These are phyloP conservation scores for Schizophyllum commune DNA, from an alignment of 1,284 basidiomycete genomes.

Conservation along the genomic window DNA sequence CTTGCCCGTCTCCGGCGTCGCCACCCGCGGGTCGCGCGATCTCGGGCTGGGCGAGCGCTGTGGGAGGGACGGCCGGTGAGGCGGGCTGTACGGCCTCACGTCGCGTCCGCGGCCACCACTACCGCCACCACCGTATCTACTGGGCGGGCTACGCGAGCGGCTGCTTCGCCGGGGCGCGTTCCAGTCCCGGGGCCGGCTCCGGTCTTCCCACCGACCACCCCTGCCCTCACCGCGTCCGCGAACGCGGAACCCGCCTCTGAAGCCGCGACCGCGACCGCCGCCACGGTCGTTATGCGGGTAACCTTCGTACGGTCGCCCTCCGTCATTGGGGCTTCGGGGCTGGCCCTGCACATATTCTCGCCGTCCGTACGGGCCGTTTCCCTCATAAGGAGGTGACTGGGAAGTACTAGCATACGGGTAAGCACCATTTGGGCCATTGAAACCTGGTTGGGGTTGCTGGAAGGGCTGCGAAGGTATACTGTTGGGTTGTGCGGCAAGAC, in stretches of 20 bases:
- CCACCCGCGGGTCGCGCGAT: not conserved
- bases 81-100: conserved; percentile 50
- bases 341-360: conserved; percentile 8
- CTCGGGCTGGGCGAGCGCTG: not conserved
- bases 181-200: conserved; percentile 38
- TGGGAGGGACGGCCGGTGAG: conserved; percentile 31
- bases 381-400: conserved; percentile 21
- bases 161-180: conserved; percentile 37
- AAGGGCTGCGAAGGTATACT: not conserved
- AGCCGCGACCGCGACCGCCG: conserved; percentile 30
- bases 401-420: not conserved
- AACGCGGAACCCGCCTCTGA: conserved; percentile 38
- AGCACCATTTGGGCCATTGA: not conserved
- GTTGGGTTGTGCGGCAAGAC: not conserved
- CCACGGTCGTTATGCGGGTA: conserved; percentile 34
- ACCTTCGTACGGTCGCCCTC: conserved; percentile 24
- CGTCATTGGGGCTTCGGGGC: not conserved
- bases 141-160: conserved; percentile 64
- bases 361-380: conserved; percentile 35
- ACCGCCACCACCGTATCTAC: conserved; percentile 30
- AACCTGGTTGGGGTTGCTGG: not conserved
- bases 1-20: conserved; percentile 33
- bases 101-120: conserved; percentile 31
- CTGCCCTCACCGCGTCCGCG: conserved; percentile 40
- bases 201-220: conserved; percentile 35